These are phyloP conservation scores for Magnolia changhungtana DNA, from an alignment of 164 flowering plant species.

Conservation along the genomic window DNA sequence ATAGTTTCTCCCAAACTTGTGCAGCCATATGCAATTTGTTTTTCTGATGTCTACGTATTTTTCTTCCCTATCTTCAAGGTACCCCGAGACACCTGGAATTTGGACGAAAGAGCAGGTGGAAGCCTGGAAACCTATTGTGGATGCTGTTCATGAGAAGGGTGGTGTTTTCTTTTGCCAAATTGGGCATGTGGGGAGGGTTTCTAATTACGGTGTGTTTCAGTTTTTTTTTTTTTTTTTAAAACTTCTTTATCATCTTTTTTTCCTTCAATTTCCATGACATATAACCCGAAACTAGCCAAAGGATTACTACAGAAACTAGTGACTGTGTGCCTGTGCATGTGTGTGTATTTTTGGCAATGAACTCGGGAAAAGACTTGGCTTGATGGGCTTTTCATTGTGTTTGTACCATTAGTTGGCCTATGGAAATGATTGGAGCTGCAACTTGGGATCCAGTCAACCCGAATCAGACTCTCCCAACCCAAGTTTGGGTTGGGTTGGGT, in stretches of 20 bases:
- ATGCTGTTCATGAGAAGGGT: constrained; percentile 37
- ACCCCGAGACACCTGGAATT: constrained; percentile 26
- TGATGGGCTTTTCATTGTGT: too few species aligned
- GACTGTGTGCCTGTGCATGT: too few species aligned
- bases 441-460: too few species aligned
- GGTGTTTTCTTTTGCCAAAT: constrained; percentile 30
- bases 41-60: background rate
- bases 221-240: too few species aligned
- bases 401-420: too few species aligned
- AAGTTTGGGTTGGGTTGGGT: too few species aligned
- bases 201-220: constrained; percentile 15
- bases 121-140: constrained; percentile 36
- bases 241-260: background rate
- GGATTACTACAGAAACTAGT: background rate
- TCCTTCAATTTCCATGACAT: background rate
- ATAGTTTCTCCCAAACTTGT: background rate
- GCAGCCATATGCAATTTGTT: background rate
- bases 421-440: too few species aligned
- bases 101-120: constrained; percentile 35
- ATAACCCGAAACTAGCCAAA: background rate
- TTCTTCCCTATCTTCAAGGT: constrained; percentile 14
- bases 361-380: background rate
- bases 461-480: too few species aligned
- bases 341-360: background rate
- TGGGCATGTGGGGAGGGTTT: constrained; percentile 32